Evolutionary conservation across 345 rosid genomes (phyloP), one percentile per base, ranked within the genome.

Genomic region (Populus deltoides): DNA sequence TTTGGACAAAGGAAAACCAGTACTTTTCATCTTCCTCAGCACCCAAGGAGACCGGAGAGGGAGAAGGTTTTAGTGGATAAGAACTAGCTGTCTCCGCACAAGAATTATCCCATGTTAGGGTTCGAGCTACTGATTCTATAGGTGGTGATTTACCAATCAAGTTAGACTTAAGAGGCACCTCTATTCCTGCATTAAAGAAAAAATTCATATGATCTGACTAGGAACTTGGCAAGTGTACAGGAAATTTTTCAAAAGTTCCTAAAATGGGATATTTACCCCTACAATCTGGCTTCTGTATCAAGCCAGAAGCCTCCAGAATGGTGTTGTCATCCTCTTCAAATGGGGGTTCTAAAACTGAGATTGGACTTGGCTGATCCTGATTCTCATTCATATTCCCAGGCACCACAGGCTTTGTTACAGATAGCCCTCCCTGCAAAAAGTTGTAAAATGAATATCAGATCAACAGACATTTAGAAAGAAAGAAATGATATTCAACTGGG

Each of bases 331-430:
- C 92, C 81, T 93, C 97, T 66, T 89, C 90, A 38, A 94, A 97
- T 61, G 83, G 86, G 10, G 84, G 87, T 38, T 94, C 92, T 81
- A 97, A 82, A 87, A 91, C 97, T 6, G 99, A 94, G 51, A 90
- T 88, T 63, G 97, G 99, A 82, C 98, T 97, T 41, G 94, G 98
- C 80, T 94, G 99, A 85, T 92, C 97, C 85, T 88, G 97, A 89
- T 86, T 93, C 84, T 90, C 92, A 70, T 78, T 86, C 38, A 57
- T 76, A 84, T 63, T 86, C 71, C 80, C 84, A 67, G 78, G 65
- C 74, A 83, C 66, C 59, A 73, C 72, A 53, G 83, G 85, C 76
- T 86, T 91, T 22, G 88, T 79, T 71, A 86, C 80, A 59, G 88
- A 86, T 57, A 87, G 38, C 17, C 79, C 88, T 27, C 78, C 90